phyloP scores from a whole-genome alignment of 331 rosid species.

The Rosa hybrid region DNA sequence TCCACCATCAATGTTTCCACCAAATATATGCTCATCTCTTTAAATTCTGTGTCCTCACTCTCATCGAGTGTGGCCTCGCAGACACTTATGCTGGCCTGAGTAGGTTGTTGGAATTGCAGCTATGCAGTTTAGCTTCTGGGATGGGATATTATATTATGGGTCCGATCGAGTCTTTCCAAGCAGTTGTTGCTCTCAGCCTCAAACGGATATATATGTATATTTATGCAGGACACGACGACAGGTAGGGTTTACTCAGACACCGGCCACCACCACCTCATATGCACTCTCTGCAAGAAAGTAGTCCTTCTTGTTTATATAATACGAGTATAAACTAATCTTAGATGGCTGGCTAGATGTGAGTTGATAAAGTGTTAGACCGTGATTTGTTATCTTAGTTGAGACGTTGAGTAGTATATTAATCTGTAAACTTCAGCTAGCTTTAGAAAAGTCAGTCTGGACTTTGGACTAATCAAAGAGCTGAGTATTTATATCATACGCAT shows the following conservation, averaged over 20 bases:
- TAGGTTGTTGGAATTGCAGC: background rate
- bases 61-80: conserved; percentile 10
- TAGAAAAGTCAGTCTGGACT: background rate
- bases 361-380: background rate
- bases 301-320: background rate
- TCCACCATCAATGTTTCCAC: conserved; percentile 9
- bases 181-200: background rate
- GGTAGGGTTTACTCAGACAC: background rate
- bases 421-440: background rate
- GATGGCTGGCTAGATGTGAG: background rate
- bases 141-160: background rate
- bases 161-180: background rate
- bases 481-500: background rate
- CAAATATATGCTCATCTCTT: background rate
- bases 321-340: background rate
- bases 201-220: background rate
- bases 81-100: background rate
- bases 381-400: background rate
- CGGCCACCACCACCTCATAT: background rate
- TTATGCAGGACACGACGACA: background rate
- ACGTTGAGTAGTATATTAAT: background rate
- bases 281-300: background rate
- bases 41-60: background rate
- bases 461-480: background rate
- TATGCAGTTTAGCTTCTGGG: background rate